Percentiles rank a stretch among this genome's conserved stretches.
These are phyloP conservation scores for Penicillium sp. DNA, from an alignment of 2,329 filamentous ascomycete species.

Conservation along the genomic window DNA sequence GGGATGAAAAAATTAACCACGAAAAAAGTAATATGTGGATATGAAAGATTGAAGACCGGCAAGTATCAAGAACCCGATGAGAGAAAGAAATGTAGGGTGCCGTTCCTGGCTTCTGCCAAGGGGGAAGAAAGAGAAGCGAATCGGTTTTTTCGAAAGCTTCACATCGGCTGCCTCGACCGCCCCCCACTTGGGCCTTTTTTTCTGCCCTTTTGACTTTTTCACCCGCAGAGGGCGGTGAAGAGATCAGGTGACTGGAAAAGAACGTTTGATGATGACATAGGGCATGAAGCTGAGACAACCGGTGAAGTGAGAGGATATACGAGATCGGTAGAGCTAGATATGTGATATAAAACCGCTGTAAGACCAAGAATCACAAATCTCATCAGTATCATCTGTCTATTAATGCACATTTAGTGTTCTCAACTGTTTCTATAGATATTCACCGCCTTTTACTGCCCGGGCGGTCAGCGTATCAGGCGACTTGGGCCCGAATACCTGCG, in stretches of 20 bases:
- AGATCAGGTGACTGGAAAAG: conserved; percentile 5
- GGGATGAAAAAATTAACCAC: not conserved
- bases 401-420: not conserved
- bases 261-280: not conserved
- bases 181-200: conserved; percentile 16
- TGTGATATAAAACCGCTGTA: no score
- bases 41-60: conserved; percentile 1
- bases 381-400: not conserved
- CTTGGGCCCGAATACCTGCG: conserved; percentile 27
- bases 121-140: conserved; percentile 15
- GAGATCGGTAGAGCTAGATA: not conserved
- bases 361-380: no score
- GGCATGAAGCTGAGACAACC: not conserved
- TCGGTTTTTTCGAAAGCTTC: conserved; percentile 9
- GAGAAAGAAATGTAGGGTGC: conserved; percentile 20
- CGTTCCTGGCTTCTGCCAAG: conserved; percentile 20
- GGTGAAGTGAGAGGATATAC: not conserved
- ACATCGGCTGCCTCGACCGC: conserved; percentile 11
- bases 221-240: conserved; percentile 5
- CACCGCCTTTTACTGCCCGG: not conserved
- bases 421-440: not conserved
- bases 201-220: conserved; percentile 11
- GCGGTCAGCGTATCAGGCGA: conserved; percentile 22
- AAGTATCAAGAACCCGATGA: conserved; percentile 2
- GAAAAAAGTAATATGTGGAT: conserved; percentile 1